Evolutionary conservation across 306 rosid genomes (phyloP), one percentile per base, ranked within the genome.

Genomic region (Rubus parviflorus): DNA sequence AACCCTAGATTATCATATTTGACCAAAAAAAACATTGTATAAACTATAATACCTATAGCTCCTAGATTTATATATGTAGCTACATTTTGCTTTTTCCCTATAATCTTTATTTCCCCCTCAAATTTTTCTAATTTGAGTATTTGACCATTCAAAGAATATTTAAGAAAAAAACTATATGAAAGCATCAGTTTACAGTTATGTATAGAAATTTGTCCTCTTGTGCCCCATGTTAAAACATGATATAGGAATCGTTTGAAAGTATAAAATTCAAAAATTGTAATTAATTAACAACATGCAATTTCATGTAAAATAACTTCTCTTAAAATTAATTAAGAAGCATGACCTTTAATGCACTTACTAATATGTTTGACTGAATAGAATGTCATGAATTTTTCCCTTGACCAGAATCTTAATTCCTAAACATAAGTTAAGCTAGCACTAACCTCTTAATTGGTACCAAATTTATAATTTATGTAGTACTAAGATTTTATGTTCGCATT

Each of bases 401-500:
- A 74, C 70, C 48, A 30, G 15, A 74, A 46, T 15, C 48, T 47
- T 61, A 30, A 3, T 13, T 11, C 17, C 54, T 11, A 45, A 46
- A 65, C 8, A 74, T 8, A 42, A 45, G 42, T 68, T 70, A 61
- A 51, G 77, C 47, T 30, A 30, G 81, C 45, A 78, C 23, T 52
- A 15, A 77, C 83, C 77, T 76, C 75, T 78, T n/a, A n/a, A n/a
- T n/a, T 70, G 77, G 78, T 75, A 73, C 63, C 78, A 80, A 83
- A 38, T 38, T 64, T 40, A 64, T 64, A 38, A 0, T 38, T 81
- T 80, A 88, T 86, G 77, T 81, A 42, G 8, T 76, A 82, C 91
- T 76, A 83, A 80, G 86, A 83, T 88, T 89, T 62, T 54, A 60
- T 68, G 82, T 79, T 86, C 62, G 67, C 52, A 68, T 43, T 54